A percentile compares a stretch with the other conserved stretches of the same genome.
Conservation (phyloP, 2,329 filamentous ascomycete genomes). For the Polytolypa hystricis region DNA sequence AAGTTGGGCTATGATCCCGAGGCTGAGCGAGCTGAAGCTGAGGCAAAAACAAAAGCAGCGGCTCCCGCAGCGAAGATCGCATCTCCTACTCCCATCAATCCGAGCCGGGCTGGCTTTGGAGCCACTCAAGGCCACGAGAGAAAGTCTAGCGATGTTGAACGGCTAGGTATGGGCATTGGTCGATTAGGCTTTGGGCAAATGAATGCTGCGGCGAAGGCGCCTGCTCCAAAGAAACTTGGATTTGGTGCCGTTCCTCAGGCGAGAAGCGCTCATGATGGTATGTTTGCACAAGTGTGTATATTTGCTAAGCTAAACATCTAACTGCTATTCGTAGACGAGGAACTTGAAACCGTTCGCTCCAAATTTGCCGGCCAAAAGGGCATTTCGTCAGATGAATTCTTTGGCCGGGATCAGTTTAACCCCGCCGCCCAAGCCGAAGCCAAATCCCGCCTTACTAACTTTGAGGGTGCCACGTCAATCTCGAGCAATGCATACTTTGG, state of each 20-base stretch:
- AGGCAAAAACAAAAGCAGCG: conserved; percentile 24
- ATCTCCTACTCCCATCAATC: conserved; percentile 66
- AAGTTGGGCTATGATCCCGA: conserved; percentile 94
- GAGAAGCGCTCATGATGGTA: too few relatives aligned
- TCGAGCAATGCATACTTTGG: conserved; percentile 98
- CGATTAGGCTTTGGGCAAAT: conserved; percentile 83
- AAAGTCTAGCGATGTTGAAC: conserved; percentile 67
- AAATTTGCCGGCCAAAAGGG: conserved; percentile 92
- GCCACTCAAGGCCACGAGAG: conserved; percentile 43
- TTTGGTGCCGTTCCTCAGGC: conserved; percentile 82
- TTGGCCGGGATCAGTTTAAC: conserved; percentile 81
- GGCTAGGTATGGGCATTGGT: conserved; percentile 77
- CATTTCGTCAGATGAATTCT: conserved; percentile 97
- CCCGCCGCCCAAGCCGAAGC: conserved; percentile 71
- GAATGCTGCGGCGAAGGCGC: conserved; percentile 51
- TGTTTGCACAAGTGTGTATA: too few relatives aligned
- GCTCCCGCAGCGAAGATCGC: conserved; percentile 52
- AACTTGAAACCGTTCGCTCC: conserved; percentile 68
- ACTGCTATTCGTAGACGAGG: conserved; percentile 50
- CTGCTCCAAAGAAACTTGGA: conserved; percentile 64
- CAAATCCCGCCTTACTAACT: conserved; percentile 75
- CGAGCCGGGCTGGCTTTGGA: conserved; percentile 51
- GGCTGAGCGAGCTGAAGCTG: conserved; percentile 53
- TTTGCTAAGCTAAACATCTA: neutral
- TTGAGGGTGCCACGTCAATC: conserved; percentile 84